These are phyloP conservation scores for Alternaria alternata DNA, from an alignment of 2,329 filamentous ascomycete species.

Conservation along the genomic window DNA sequence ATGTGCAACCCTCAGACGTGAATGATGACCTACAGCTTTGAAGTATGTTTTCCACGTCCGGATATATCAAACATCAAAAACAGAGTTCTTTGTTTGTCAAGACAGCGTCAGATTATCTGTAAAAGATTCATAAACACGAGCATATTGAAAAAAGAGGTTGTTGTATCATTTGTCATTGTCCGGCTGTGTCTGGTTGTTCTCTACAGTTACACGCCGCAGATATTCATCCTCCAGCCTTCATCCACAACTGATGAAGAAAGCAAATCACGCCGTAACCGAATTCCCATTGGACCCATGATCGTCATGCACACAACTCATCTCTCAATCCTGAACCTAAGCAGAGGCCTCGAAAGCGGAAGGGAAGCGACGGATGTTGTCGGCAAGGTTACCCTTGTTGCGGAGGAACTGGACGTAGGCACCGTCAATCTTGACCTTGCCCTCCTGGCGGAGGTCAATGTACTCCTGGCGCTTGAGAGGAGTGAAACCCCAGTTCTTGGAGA, in stretches of 20 bases:
- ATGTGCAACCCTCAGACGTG: background rate
- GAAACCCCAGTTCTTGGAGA: constrained; percentile 99
- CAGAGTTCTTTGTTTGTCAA: background rate
- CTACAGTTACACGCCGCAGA: constrained; percentile 39
- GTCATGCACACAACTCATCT: constrained; percentile 34
- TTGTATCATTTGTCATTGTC: constrained; percentile 48
- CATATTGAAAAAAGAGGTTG: background rate
- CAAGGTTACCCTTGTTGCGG: constrained; percentile 86
- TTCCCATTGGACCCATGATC: constrained; percentile 47
- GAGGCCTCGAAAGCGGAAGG: constrained; percentile 79
- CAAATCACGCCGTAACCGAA: constrained; percentile 50
- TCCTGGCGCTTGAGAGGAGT: constrained; percentile 97
- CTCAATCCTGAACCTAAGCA: constrained; percentile 39
- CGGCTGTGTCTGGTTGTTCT: constrained; percentile 38
- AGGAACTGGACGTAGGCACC: constrained; percentile 99
- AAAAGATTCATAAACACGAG: background rate
- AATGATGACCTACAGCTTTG: background rate
- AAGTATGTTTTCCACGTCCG: background rate
- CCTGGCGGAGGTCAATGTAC: constrained; percentile 94
- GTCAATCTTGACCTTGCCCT: constrained; percentile 92
- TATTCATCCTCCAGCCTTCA: constrained; percentile 39
- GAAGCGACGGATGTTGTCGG: constrained; percentile 91
- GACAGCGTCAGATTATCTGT: background rate
- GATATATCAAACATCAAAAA: background rate
- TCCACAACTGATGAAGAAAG: constrained; percentile 46